Percentiles rank a stretch among this genome's conserved stretches.
phyloP scores from a whole-genome alignment of 257 asterid species.

The Coffea eugenioides region DNA sequence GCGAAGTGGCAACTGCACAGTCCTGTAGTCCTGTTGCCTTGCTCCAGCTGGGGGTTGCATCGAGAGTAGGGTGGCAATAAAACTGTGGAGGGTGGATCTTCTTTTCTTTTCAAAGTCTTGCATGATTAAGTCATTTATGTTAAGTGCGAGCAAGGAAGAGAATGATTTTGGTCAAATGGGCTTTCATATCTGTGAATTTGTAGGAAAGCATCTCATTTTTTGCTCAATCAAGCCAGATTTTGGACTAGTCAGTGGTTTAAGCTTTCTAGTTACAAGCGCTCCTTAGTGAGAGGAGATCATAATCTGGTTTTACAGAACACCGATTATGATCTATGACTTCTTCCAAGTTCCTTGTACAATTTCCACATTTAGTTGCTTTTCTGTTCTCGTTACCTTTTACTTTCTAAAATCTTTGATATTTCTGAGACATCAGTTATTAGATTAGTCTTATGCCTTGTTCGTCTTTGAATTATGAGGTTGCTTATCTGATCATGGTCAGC shows the following conservation, averaged over 20 bases:
- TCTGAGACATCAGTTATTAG: not conserved
- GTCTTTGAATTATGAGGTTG: not conserved
- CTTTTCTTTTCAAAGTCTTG: not conserved
- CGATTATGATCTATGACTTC: not conserved
- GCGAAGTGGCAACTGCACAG: no score
- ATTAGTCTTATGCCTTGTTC: no score
- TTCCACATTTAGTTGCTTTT: not conserved
- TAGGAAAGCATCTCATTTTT: not conserved
- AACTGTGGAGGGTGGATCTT: no score
- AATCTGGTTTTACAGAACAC: not conserved
- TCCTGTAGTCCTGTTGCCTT: no score
- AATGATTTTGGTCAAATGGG: no score
- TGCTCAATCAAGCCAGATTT: not conserved
- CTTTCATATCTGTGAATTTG: no score
- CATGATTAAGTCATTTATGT: no score
- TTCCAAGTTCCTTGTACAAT: not conserved
- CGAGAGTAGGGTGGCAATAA: no score
- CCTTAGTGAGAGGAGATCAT: not conserved
- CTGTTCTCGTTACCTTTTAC: not conserved
- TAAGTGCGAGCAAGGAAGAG: not conserved
- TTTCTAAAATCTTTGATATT: no score
- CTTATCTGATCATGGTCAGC: not conserved
- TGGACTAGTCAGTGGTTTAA: not conserved
- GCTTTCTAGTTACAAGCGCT: not conserved
- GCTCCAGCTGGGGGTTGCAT: no score